phyloP scores from a whole-genome alignment of 805 yeast genomes.

The Teunomyces lycoperdinae region DNA sequence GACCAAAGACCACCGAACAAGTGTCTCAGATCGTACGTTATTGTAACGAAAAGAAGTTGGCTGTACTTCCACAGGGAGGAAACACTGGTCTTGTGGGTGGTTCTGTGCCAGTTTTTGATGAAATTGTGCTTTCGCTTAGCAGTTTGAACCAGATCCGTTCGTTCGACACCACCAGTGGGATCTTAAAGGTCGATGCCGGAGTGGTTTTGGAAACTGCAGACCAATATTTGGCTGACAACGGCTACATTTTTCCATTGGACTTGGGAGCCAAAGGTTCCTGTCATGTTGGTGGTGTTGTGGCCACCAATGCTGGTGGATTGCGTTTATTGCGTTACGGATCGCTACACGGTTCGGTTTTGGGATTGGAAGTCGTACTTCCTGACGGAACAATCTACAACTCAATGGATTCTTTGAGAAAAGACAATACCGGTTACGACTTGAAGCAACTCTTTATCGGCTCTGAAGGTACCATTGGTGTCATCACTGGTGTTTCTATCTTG shows the following conservation, averaged over 20 bases:
- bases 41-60: slow-evolving; percentile 73
- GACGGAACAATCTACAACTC: slow-evolving; percentile 81
- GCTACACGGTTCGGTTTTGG: slow-evolving; percentile 86
- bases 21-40: slow-evolving; percentile 73
- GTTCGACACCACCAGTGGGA: slow-evolving; percentile 81
- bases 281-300: slow-evolving; percentile 91
- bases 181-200: slow-evolving; percentile 87
- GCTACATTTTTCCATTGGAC: slow-evolving; percentile 89
- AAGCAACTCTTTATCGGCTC: slow-evolving; percentile 92
- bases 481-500: slow-evolving; percentile 85
- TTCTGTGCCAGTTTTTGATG: slow-evolving; percentile 88
- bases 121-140: slow-evolving; percentile 69
- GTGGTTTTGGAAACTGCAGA: slow-evolving; percentile 85
- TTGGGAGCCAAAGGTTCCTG: slow-evolving; percentile 97
- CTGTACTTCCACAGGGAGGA: slow-evolving; percentile 96
- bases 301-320: slow-evolving; percentile 95
- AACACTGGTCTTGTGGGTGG: slow-evolving; percentile 97
- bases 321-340: slow-evolving; percentile 86
- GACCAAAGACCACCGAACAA: slow-evolving; percentile 79
- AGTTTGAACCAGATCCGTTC: slow-evolving; percentile 75
- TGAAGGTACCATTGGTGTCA: slow-evolving; percentile 88
- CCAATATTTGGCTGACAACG: slow-evolving; percentile 69
- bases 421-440: slow-evolving; percentile 91
- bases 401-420: slow-evolving; percentile 84
- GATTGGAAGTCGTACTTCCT: slow-evolving; percentile 89